phyloP scores from a whole-genome alignment of 345 rosid species.

The Aquilaria malaccensis region DNA sequence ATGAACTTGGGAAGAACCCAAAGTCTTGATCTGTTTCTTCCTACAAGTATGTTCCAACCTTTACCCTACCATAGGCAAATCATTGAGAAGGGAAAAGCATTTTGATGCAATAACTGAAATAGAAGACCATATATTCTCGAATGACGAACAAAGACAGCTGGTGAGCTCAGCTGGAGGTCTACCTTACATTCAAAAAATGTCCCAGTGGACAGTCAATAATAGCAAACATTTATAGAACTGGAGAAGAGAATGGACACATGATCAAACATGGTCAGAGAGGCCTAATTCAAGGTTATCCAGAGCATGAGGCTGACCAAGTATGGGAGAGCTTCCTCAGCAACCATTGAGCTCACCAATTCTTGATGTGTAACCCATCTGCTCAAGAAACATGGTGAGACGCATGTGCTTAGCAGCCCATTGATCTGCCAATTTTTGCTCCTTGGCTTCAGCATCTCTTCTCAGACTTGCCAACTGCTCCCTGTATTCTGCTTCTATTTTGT shows the following conservation, averaged over 20 bases:
- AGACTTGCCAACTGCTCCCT: conserved; percentile 64
- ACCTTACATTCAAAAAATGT: conserved; percentile 12
- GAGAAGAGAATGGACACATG: conserved; percentile 11
- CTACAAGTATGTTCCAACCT: background rate
- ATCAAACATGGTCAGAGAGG: conserved; percentile 1
- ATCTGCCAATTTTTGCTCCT: conserved; percentile 86
- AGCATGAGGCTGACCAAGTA: background rate
- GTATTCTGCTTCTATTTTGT: conserved; percentile 72
- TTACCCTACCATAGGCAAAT: background rate
- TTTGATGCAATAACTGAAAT: background rate
- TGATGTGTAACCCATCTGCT: conserved; percentile 60
- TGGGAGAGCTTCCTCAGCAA: conserved; percentile 20
- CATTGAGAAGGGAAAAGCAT: background rate
- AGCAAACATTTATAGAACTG: conserved; percentile 15
- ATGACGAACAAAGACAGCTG: conserved; percentile 7
- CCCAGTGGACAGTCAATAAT: conserved; percentile 14
- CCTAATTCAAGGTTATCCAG: background rate
- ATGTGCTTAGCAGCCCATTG: conserved; percentile 76
- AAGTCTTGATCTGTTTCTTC: no score
- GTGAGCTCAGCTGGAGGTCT: conserved; percentile 10
- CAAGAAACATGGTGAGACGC: conserved; percentile 70
- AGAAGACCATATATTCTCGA: conserved; percentile 2
- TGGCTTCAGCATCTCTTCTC: conserved; percentile 75
- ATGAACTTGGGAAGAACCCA: no score
- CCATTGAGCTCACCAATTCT: conserved; percentile 35